These are phyloP conservation scores for Pilaira anomala DNA, from an alignment of 192 early-diverging fungal species.

Conservation along the genomic window DNA sequence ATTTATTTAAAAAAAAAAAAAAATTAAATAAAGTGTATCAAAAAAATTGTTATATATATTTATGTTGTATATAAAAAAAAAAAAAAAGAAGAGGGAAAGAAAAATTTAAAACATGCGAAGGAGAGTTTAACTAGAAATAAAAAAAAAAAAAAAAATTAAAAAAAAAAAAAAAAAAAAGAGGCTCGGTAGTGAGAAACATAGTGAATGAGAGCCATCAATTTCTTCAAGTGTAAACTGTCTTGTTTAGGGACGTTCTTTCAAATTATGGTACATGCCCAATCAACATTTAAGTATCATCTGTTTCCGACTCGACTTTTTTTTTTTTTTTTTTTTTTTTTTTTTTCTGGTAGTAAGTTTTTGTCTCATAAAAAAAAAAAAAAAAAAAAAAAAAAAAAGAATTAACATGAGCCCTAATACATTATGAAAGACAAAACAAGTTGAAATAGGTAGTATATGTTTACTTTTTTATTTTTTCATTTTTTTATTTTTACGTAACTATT, in stretches of 20 bases:
- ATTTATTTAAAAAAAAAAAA: slow-evolving; percentile 1
- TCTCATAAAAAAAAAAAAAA: too few species aligned
- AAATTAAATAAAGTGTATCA: not conserved
- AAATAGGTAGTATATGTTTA: too few species aligned
- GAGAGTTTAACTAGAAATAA: not conserved
- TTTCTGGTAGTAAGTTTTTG: too few species aligned
- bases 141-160: slow-evolving; percentile 3
- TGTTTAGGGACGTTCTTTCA: not conserved
- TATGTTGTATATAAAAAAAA: not conserved
- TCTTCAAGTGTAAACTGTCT: not conserved
- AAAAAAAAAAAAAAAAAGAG: slow-evolving; percentile 22
- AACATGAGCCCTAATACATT: too few species aligned
- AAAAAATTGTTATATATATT: slow-evolving; percentile 3
- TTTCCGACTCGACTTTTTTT: too few species aligned
- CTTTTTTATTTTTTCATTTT: too few species aligned
- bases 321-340: too few species aligned
- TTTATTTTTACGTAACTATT: too few species aligned
- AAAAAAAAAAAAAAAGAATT: too few species aligned
- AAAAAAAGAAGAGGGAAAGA: not conserved
- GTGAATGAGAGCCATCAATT: slow-evolving; percentile 3
- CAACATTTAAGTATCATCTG: not conserved
- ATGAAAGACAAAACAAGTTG: too few species aligned
- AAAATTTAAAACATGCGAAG: not conserved
- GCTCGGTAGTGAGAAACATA: slow-evolving; percentile 13
- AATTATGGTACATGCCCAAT: slow-evolving; percentile 5